Percentiles rank a stretch among this genome's conserved stretches.
These are phyloP conservation scores for Pseudozyma thailandica DNA, from an alignment of 1,284 basidiomycete species.

Conservation along the genomic window DNA sequence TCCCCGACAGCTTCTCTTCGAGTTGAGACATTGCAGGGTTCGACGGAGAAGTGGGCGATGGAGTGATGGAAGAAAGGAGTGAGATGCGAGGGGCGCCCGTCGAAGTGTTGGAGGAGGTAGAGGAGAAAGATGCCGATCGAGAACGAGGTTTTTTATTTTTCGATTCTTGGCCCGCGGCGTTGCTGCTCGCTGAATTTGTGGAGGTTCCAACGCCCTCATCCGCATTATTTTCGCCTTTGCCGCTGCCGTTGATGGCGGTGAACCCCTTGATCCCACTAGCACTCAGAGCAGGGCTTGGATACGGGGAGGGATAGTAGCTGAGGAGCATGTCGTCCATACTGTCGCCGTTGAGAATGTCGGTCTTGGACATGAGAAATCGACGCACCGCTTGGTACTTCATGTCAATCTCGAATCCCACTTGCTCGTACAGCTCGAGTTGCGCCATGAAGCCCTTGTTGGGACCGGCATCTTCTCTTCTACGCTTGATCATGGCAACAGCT, in stretches of 20 bases:
- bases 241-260: conserved; percentile 13
- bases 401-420: conserved; percentile 65
- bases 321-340: conserved; percentile 65
- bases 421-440: conserved; percentile 68
- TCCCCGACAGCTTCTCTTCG: conserved; percentile 8
- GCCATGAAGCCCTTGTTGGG: conserved; percentile 68
- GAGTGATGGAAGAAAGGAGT: conserved; percentile 8
- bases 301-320: conserved; percentile 67
- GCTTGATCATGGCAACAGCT: conserved; percentile 63
- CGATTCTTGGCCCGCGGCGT: neutral
- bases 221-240: neutral
- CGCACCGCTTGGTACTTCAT: conserved; percentile 67
- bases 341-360: conserved; percentile 55
- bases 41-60: neutral
- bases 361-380: conserved; percentile 68
- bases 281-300: conserved; percentile 46
- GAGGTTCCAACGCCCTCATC: neutral
- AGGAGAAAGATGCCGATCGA: conserved; percentile 15
- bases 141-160: conserved; percentile 18
- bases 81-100: conserved; percentile 7
- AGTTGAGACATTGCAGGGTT: neutral
- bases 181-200: conserved; percentile 9
- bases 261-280: conserved; percentile 20
- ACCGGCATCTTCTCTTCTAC: conserved; percentile 57
- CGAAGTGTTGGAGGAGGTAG: conserved; percentile 5